Evolutionary conservation across 768 basidiomycete species (phyloP), one percentile per base, ranked within the genome.

Genomic region (Auricularia sp.): DNA sequence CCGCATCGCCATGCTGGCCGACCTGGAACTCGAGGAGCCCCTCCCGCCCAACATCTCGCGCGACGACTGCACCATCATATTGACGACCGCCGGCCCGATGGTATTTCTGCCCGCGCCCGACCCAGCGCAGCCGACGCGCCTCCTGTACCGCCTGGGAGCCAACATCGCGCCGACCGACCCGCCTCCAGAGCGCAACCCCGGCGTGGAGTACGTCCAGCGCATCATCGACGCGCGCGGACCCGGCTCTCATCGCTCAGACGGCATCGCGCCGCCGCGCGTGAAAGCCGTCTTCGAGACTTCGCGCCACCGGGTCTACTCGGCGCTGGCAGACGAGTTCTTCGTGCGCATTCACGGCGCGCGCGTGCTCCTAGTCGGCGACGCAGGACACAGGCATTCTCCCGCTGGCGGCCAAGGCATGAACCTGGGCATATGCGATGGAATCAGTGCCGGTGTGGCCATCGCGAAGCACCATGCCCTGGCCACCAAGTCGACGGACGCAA

Each of bases 391-490:
- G 54, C 83, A 83, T 64, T 80, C 83, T 0, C 83, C 83, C 23
- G 74, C 77, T 3, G 83, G 83, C 1, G 83, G 83, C 1, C 82
- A 83, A 62, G 83, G 83, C 8, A 81, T 84, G 82, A 83, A 83
- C 66, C 76, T 84, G 18, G 81, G 83, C 6, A 72, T 84, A 18
- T 77, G 83, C 18, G 83, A 84, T 65, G 82, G 79, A 4, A 70
- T 83, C 29, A 16, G 47, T 6, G 47, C 47, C 6, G 47, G 47
- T 18, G 21, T 6, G 0, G 47, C 14, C 47, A 51, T 51, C 6
- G 47, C 47, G 21, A 51, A 51, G 16, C 47, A 51, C 16, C 5
- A 14, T 21, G 18, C 14, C 18, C 47, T 16, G 18, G 18, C 47
- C 10, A 18, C 6, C 29, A 29, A 29, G 29, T 11, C 43, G 18